phyloP scores from a whole-genome alignment of 768 basidiomycete genomes.

The Glaciozyma antarctica region DNA sequence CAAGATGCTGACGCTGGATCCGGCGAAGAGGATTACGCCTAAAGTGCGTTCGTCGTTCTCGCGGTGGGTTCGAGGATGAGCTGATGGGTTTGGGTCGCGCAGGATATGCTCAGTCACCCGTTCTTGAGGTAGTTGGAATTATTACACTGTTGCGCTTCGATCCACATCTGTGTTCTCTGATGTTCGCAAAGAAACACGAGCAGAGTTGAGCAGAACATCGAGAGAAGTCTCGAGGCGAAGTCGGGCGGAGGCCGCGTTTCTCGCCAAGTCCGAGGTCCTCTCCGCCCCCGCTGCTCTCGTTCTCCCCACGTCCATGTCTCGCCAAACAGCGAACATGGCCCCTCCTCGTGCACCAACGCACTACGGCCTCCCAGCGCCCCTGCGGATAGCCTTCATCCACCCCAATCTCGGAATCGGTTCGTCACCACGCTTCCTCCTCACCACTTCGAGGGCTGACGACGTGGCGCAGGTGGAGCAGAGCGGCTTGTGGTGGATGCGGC shows the following conservation, averaged over 20 bases:
- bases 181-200: no score
- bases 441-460: neutral
- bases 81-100: no score
- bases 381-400: slow-evolving; percentile 70
- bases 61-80: neutral
- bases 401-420: slow-evolving; percentile 90
- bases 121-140: slow-evolving; percentile 11
- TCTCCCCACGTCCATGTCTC: no score
- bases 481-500: slow-evolving; percentile 91
- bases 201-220: no score
- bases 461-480: slow-evolving; percentile 73
- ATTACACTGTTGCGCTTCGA: no score
- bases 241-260: no score
- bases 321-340: no score
- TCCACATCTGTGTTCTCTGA: no score
- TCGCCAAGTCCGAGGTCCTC: no score
- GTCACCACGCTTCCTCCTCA: neutral
- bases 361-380: slow-evolving; percentile 3
- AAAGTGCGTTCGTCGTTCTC: slow-evolving; percentile 43
- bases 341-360: no score
- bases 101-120: slow-evolving; percentile 29
- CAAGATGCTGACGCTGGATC: slow-evolving; percentile 79
- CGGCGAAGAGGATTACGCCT: slow-evolving; percentile 73
- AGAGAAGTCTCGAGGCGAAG: no score
- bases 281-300: no score